Conservation (phyloP, 2,329 filamentous ascomycete species). For the Orbilia quercus region DNA sequence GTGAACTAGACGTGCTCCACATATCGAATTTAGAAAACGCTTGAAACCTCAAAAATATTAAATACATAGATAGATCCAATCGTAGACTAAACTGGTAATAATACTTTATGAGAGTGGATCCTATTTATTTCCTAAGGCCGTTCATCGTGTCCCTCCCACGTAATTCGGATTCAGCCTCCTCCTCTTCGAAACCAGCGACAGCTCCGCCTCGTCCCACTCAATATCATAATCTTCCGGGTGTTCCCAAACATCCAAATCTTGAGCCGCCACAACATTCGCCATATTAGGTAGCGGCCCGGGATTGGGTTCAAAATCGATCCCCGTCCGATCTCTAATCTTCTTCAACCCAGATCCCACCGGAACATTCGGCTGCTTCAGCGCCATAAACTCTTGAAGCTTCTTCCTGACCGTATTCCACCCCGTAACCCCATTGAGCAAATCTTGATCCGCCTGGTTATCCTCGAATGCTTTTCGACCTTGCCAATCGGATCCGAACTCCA, state of each 20-base stretch:
- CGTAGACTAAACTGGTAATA: too few species aligned
- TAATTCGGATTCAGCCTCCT: constrained; percentile 1
- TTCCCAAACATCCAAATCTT: background rate
- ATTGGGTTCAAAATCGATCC: background rate
- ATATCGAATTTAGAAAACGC: too few species aligned
- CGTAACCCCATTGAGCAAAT: background rate
- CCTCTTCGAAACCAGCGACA: constrained; percentile 4
- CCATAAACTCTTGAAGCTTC: background rate
- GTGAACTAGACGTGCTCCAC: too few species aligned
- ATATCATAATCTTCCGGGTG: constrained; percentile 12
- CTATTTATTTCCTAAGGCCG: too few species aligned
- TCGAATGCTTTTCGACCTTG: background rate
- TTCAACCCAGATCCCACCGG: background rate
- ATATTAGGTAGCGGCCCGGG: background rate
- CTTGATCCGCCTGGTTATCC: background rate
- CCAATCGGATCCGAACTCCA: background rate
- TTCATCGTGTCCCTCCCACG: background rate
- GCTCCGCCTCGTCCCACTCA: constrained; percentile 23
- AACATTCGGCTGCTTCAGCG: background rate
- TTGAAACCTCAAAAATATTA: too few species aligned
- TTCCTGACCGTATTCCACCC: background rate
- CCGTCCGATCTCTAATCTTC: background rate
- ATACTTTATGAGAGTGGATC: too few species aligned
- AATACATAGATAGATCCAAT: too few species aligned
- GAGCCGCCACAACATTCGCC: background rate